A percentile compares a stretch with the other conserved stretches of the same genome.
phyloP scores from a whole-genome alignment of 768 basidiomycete genomes.

The Mycena vitilis region DNA sequence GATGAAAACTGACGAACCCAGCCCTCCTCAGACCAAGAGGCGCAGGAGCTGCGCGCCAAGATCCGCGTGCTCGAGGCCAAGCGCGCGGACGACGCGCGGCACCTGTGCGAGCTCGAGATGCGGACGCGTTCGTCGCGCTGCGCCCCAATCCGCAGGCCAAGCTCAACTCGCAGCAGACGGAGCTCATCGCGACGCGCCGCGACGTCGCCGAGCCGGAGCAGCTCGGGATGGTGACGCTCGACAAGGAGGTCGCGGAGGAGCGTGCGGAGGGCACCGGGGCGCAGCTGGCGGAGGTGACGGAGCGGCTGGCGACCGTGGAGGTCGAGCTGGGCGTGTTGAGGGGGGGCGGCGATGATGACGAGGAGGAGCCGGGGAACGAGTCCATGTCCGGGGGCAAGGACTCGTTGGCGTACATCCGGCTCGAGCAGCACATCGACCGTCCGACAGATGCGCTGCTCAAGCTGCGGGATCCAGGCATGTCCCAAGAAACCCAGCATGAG shows the following conservation, averaged over 20 bases:
- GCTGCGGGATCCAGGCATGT: conserved; percentile 88
- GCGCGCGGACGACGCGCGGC: conserved; percentile 87
- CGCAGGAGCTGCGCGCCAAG: conserved; percentile 86
- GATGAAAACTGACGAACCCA: no score
- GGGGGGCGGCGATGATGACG: conserved; percentile 55
- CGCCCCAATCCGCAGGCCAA: conserved; percentile 94
- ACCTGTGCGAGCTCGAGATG: conserved; percentile 87
- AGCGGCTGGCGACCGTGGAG: conserved; percentile 81
- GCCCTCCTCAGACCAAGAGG: conserved; percentile 64
- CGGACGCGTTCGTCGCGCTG: conserved; percentile 83
- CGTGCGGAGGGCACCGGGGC: conserved; percentile 82
- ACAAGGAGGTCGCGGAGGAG: conserved; percentile 97
- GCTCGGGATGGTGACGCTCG: conserved; percentile 93
- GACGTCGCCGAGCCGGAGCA: conserved; percentile 89
- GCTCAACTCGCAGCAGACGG: conserved; percentile 81
- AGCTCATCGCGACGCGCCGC: conserved; percentile 80
- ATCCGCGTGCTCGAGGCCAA: conserved; percentile 88
- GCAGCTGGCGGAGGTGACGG: conserved; percentile 83
- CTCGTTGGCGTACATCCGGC: conserved; percentile 80
- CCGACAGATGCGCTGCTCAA: conserved; percentile 89
- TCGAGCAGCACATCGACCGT: conserved; percentile 96
- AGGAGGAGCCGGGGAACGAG: conserved; percentile 42
- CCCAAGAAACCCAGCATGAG: conserved; percentile 88
- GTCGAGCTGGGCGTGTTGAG: conserved; percentile 88
- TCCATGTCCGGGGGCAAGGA: conserved; percentile 55